Evolutionary conservation across 176 grass and related monocot genomes (phyloP).

Genomic region (Typha latifolia): DNA sequence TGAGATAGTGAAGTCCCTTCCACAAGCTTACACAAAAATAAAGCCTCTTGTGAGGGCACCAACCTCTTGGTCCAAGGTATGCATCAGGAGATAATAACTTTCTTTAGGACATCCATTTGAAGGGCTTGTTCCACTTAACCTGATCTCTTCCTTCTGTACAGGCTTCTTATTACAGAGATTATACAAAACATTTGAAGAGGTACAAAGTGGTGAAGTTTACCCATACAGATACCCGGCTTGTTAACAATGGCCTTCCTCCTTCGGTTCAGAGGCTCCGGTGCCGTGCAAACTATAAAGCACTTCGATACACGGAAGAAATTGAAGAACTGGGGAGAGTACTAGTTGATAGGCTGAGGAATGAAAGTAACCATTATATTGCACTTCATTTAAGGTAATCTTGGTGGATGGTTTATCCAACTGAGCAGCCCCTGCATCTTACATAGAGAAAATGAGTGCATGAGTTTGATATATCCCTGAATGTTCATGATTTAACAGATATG

Average conservation of each 20-base stretch:
- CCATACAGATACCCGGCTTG: conserved; percentile 72
- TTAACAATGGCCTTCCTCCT: conserved; percentile 84
- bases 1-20: conserved; percentile 56
- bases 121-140: background rate
- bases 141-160: conserved; percentile 18
- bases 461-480: background rate
- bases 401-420: background rate
- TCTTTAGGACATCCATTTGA: too few relatives aligned
- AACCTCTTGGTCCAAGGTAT: conserved; percentile 81
- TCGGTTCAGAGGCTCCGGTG: conserved; percentile 75
- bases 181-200: conserved; percentile 53
- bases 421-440: background rate
- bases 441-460: background rate
- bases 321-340: conserved; percentile 63
- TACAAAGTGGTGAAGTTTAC: conserved; percentile 74
- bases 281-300: conserved; percentile 76
- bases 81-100: background rate
- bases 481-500: conserved; percentile 52
- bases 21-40: conserved; percentile 38
- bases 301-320: conserved; percentile 54
- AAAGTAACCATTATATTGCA: conserved; percentile 73
- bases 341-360: conserved; percentile 75
- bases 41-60: conserved; percentile 51
- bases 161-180: conserved; percentile 87
- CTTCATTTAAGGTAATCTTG: conserved; percentile 77